Percentiles rank a stretch among this genome's conserved stretches.
Conservation (phyloP, 1,284 basidiomycete species). For the Austropuccinia psidii region DNA sequence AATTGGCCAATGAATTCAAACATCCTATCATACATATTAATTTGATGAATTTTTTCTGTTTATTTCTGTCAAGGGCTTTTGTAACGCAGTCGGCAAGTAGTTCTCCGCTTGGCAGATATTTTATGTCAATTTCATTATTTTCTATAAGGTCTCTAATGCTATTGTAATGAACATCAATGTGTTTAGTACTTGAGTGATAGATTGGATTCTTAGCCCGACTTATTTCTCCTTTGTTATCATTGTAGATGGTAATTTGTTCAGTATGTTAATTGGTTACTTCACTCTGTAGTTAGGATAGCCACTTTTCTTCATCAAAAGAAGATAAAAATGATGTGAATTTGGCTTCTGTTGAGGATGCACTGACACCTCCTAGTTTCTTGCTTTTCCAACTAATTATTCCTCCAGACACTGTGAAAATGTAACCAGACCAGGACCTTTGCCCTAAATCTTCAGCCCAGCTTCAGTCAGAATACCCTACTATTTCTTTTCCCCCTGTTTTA, state of each 20-base stretch:
- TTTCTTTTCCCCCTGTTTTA: background rate
- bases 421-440: no score
- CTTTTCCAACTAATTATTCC: slow-evolving; percentile 10
- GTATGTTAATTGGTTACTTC: background rate
- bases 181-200: slow-evolving; percentile 11
- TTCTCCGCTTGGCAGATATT: slow-evolving; percentile 3
- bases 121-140: slow-evolving; percentile 3
- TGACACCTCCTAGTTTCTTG: slow-evolving; percentile 15
- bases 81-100: slow-evolving; percentile 22
- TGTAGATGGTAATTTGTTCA: background rate
- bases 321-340: slow-evolving; percentile 9
- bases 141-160: slow-evolving; percentile 10
- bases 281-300: no score
- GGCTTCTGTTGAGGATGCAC: slow-evolving; percentile 15
- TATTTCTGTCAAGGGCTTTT: slow-evolving; percentile 25
- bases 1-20: no score
- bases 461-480: slow-evolving; percentile 19
- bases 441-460: slow-evolving; percentile 30
- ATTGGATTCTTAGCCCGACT: slow-evolving; percentile 1
- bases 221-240: slow-evolving; percentile 10
- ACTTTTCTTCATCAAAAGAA: slow-evolving; percentile 5
- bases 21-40: no score
- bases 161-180: background rate
- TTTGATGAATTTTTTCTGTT: slow-evolving; percentile 24
- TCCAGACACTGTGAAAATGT: no score